Evolutionary conservation across 257 asterid species (phyloP).

Genomic region (Lycium ferocissimum): DNA sequence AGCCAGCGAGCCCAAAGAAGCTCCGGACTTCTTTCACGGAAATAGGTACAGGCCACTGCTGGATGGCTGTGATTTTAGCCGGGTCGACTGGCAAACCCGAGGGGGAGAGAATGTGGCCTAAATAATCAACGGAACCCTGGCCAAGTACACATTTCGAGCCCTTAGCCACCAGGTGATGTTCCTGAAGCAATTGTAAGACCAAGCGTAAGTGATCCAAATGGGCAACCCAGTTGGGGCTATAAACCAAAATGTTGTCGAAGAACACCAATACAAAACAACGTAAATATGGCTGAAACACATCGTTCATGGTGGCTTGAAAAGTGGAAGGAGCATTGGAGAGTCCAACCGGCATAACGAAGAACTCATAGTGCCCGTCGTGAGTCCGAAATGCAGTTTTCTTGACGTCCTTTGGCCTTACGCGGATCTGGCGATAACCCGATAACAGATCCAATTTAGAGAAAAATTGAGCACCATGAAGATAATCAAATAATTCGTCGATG

Average conservation of each 20-base stretch:
- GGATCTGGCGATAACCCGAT: background rate
- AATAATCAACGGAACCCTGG: background rate
- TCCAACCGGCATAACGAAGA: background rate
- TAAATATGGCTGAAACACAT: background rate
- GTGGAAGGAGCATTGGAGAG: constrained; percentile 6
- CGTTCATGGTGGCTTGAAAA: constrained; percentile 27
- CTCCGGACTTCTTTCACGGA: background rate
- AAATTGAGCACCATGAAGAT: background rate
- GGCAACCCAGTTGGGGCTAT: background rate
- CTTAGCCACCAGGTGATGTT: background rate
- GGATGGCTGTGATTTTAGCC: background rate
- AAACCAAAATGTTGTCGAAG: constrained; percentile 25
- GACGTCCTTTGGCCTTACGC: background rate
- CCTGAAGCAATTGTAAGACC: background rate
- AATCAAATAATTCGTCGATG: background rate
- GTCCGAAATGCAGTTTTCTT: constrained; percentile 24
- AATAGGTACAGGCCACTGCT: background rate
- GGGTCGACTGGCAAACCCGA: background rate
- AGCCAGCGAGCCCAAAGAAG: background rate
- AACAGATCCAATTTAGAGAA: background rate
- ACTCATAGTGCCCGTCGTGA: constrained; percentile 28
- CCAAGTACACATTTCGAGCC: background rate
- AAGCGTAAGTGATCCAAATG: background rate
- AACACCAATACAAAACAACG: background rate
- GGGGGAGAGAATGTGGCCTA: background rate